Evolutionary conservation across 202 grass and related monocot species (phyloP).

Genomic region (Hordeum pubiflorum): DNA sequence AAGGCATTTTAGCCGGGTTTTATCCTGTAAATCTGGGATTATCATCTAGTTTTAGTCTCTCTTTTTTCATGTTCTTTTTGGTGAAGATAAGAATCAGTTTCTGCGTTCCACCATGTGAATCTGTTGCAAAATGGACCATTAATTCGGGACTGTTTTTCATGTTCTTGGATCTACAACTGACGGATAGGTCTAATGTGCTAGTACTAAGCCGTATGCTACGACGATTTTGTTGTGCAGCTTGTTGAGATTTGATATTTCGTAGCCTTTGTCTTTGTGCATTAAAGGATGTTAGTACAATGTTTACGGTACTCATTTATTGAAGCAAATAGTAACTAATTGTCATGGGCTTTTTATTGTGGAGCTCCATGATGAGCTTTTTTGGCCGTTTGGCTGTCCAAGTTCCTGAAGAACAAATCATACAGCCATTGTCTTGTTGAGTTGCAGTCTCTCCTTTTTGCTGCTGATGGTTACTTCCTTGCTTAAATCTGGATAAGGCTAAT

Average conservation of each 20-base stretch:
- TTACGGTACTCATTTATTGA: neutral
- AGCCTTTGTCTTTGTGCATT: neutral
- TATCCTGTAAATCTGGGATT: constrained; percentile 20
- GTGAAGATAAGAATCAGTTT: neutral
- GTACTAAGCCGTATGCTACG: neutral
- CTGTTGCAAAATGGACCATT: neutral
- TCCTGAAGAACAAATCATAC: neutral
- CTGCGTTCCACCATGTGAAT: neutral
- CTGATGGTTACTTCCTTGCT: neutral
- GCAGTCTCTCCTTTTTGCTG: neutral
- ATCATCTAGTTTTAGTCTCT: neutral
- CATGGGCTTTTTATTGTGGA: neutral
- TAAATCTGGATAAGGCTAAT: neutral
- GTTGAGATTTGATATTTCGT: neutral
- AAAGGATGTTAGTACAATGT: neutral
- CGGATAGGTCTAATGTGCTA: neutral
- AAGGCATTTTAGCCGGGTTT: neutral
- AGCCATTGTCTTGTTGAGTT: constrained; percentile 1
- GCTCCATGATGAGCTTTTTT: neutral
- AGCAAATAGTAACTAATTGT: neutral
- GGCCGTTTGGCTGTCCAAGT: neutral
- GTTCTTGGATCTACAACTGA: neutral
- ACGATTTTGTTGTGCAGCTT: neutral
- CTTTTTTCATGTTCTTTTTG: neutral
- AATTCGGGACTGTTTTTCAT: neutral